Conservation (phyloP, 2,329 filamentous ascomycete genomes). For the Talaromyces sp. region DNA sequence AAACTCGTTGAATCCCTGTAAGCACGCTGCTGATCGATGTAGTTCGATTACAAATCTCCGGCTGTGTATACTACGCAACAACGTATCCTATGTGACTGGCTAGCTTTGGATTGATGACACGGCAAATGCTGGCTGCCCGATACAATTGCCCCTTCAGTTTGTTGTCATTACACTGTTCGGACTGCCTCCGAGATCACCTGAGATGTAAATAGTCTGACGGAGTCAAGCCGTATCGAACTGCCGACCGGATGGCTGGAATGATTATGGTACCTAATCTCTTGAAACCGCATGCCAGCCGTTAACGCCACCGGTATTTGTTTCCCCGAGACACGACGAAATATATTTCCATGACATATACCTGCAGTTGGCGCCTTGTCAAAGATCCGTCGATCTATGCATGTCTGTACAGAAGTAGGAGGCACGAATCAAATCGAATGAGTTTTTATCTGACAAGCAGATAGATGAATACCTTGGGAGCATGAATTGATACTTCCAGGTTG, state of each 20-base stretch:
- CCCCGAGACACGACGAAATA: not conserved
- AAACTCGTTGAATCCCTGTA: not conserved
- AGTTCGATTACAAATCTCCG: slow-evolving; percentile 15
- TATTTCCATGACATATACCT: not conserved
- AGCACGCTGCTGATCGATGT: slow-evolving; percentile 10
- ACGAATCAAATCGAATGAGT: not conserved
- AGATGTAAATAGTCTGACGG: not conserved
- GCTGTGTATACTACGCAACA: not conserved
- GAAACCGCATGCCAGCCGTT: not conserved
- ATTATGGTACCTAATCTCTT: not conserved
- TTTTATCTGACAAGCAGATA: not conserved
- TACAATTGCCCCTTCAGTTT: not conserved
- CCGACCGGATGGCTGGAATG: not conserved
- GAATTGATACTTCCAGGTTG: not conserved
- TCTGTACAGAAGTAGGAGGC: not conserved
- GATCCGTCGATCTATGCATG: not conserved
- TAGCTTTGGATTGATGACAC: not conserved
- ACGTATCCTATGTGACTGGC: not conserved
- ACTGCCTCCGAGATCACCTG: not conserved
- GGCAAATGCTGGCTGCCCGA: not conserved
- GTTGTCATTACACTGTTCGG: not conserved
- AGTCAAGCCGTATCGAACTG: slow-evolving; percentile 2
- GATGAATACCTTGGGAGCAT: not conserved
- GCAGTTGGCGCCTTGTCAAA: no score
- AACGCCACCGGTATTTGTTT: not conserved